Evolutionary conservation across 2,329 filamentous ascomycete species (phyloP).

Genomic region (Colletotrichum sp.): DNA sequence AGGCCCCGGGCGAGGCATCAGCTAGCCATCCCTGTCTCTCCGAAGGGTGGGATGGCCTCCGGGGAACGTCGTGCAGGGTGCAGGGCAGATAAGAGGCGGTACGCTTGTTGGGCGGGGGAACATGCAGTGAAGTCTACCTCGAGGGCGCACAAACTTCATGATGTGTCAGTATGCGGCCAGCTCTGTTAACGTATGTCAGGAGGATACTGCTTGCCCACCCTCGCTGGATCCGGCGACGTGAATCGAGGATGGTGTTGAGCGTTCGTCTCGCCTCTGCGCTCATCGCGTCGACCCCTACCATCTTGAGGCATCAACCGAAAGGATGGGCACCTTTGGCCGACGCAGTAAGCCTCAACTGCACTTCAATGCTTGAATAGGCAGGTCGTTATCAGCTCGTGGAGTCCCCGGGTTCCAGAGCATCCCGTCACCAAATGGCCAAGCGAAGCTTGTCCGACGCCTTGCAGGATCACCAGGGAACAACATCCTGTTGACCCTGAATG

Average conservation of each 20-base stretch:
- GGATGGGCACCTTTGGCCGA: background rate
- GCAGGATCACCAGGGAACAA: background rate
- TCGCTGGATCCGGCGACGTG: background rate
- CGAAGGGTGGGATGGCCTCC: background rate
- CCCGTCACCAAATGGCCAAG: background rate
- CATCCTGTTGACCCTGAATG: background rate
- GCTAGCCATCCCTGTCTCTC: background rate
- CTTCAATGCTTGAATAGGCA: background rate
- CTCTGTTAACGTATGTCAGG: background rate
- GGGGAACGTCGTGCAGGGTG: background rate
- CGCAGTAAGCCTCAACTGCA: background rate
- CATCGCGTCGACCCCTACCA: background rate
- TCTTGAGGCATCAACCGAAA: background rate
- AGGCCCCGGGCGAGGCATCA: background rate
- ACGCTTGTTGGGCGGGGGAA: background rate
- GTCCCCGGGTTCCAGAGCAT: background rate
- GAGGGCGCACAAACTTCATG: background rate
- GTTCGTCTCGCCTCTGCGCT: background rate
- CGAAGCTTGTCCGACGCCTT: background rate
- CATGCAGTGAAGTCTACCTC: background rate
- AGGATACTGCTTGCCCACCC: background rate
- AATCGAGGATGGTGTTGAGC: background rate
- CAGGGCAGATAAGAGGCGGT: background rate
- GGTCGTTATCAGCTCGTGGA: background rate
- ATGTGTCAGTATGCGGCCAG: background rate